Conservation (phyloP, 1,284 basidiomycete species). For the Clitocybe nebularis region DNA sequence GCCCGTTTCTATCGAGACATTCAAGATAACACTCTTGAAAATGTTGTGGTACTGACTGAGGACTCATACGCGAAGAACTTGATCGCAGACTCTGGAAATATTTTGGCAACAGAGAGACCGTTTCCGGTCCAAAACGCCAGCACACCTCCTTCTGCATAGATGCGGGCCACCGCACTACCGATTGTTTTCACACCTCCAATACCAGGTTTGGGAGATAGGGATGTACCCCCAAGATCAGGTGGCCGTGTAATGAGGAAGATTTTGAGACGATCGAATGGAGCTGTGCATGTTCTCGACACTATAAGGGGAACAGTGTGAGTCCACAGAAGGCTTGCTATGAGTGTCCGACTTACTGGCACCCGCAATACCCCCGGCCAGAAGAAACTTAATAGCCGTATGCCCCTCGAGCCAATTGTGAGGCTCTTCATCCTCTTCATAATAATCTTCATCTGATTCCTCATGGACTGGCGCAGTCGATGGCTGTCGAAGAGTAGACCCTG, state of each 20-base stretch:
- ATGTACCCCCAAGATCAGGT: slow-evolving; percentile 60
- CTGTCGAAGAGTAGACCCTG: slow-evolving; percentile 21
- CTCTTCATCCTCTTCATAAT: slow-evolving; percentile 59
- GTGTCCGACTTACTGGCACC: slow-evolving; percentile 86
- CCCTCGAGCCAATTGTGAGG: slow-evolving; percentile 65
- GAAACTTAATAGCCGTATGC: slow-evolving; percentile 80
- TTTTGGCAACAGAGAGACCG: slow-evolving; percentile 83
- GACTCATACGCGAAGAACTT: slow-evolving; percentile 98
- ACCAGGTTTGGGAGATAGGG: slow-evolving; percentile 40
- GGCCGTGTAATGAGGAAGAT: slow-evolving; percentile 92
- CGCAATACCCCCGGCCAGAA: slow-evolving; percentile 91
- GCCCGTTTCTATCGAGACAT: slow-evolving; percentile 70
- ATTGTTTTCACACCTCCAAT: slow-evolving; percentile 69
- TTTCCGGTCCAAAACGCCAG: slow-evolving; percentile 93
- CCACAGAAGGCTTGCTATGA: no score
- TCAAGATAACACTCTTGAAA: slow-evolving; percentile 4
- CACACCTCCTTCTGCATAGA: slow-evolving; percentile 86
- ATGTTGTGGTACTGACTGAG: slow-evolving; percentile 51
- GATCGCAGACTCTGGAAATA: slow-evolving; percentile 96
- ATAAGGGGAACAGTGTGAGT: no score
- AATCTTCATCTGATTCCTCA: slow-evolving; percentile 37
- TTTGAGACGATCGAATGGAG: slow-evolving; percentile 96
- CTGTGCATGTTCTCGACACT: slow-evolving; percentile 95
- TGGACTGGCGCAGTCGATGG: slow-evolving; percentile 21
- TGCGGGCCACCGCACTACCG: slow-evolving; percentile 66